A percentile compares a stretch with the other conserved stretches of the same genome.
These are phyloP conservation scores for Alliaria petiolata DNA, from an alignment of 345 rosid species.

Conservation along the genomic window DNA sequence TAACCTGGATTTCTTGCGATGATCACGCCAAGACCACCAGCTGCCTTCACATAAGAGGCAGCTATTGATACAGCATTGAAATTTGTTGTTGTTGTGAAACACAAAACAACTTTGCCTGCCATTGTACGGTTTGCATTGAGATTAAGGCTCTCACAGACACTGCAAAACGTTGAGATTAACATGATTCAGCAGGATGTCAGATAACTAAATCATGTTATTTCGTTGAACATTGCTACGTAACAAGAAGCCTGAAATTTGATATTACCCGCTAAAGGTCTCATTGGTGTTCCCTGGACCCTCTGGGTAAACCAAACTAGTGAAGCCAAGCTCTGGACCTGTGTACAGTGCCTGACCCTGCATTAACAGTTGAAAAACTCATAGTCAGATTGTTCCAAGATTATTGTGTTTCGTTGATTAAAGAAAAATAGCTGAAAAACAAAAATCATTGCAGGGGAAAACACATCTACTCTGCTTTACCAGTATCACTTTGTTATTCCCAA, in stretches of 20 bases:
- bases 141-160: slow-evolving; percentile 1
- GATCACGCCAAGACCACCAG: slow-evolving; percentile 40
- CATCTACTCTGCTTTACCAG: slow-evolving; percentile 21
- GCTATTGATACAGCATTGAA: slow-evolving; percentile 18
- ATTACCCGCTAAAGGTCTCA: slow-evolving; percentile 13
- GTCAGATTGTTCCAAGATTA: background rate
- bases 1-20: slow-evolving; percentile 33
- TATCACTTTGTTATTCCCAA: slow-evolving; percentile 35
- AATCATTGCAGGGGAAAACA: background rate
- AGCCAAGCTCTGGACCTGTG: slow-evolving; percentile 23
- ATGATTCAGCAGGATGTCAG: too few species aligned
- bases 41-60: slow-evolving; percentile 23
- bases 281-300: slow-evolving; percentile 17
- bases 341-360: slow-evolving; percentile 31
- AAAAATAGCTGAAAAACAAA: background rate
- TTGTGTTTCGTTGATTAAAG: background rate
- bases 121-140: slow-evolving; percentile 6
- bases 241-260: background rate
- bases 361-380: background rate
- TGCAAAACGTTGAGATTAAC: slow-evolving; percentile 2
- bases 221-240: background rate
- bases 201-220: background rate
- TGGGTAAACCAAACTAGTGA: slow-evolving; percentile 35
- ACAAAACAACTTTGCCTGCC: slow-evolving; percentile 35
- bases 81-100: slow-evolving; percentile 25